Base-by-base conservation (phyloP, 192 early-diverging fungal genomes). In the Gorgonomyces haynaldii region DNA sequence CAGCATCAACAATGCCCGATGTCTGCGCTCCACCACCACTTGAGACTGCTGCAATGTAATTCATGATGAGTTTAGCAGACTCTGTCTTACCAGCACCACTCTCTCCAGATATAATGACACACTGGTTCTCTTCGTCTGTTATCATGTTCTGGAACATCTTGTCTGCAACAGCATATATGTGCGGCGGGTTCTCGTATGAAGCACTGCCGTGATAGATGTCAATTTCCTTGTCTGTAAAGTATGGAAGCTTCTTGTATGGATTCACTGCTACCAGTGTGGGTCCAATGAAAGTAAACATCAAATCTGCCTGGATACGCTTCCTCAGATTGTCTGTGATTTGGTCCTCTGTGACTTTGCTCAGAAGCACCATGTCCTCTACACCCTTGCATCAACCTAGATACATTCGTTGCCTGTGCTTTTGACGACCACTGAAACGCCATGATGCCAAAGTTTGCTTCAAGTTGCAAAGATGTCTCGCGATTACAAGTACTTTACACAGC, bases 51-150 rank as follows among this genome's bases (percentile, higher is more conserved):
- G 96, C 91, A 66, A 97, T 90, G 64, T 97, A 98, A 72, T 97
- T 91, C 70, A 77, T 77, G 42, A 79, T 77, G 28, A 79, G 51
- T 49, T 79, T 79, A 6, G 76, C 76, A 3, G 64, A 76, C 54
- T 77, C 74, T 1, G 74, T 77, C 56, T 77, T 88, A 47, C 90
- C 91, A 17, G 91, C 91, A 24, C 91, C 91, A 40, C 84, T 87
- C 72, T 95, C 91, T 58, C 91, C 91, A 68, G 81, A 81, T 50
- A 98, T 98, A 57, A 98, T 98, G 51, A 98, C 90, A 70, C 93
- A 96, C 56, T 98, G 95, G 61, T 89, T 96, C 62, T 98, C 95
- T 65, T 90, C 91, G 74, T 98, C 96, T 32, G 81, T 81, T 52
- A 92, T 86, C 89, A 98, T 96, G 56, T 85, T 85, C 52, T 93